Conservation (phyloP, 768 basidiomycete genomes). For the Kwoniella dendrophila region DNA sequence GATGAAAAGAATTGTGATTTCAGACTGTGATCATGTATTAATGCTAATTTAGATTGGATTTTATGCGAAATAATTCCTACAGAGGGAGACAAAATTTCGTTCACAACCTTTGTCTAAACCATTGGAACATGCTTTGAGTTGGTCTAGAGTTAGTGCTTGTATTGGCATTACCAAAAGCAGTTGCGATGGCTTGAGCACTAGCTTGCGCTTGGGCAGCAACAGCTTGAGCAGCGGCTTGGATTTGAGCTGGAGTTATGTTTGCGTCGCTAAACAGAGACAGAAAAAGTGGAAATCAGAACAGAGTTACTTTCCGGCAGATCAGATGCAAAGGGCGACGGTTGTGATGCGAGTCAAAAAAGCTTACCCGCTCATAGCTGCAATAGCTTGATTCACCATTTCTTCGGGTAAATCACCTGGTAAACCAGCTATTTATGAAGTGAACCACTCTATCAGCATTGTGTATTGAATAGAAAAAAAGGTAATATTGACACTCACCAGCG, state of each 20-base stretch:
- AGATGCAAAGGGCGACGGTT: too few relatives aligned
- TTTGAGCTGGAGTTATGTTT: constrained; percentile 7
- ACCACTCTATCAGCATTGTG: not conserved
- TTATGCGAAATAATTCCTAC: too few relatives aligned
- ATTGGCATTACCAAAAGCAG: too few relatives aligned
- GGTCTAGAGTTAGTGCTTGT: too few relatives aligned
- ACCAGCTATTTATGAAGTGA: constrained; percentile 76
- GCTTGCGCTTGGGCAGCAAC: constrained; percentile 8
- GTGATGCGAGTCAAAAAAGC: not conserved
- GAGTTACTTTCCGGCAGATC: too few relatives aligned
- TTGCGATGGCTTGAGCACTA: not conserved
- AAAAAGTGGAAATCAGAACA: not conserved
- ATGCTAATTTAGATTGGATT: too few relatives aligned
- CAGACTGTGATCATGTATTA: too few relatives aligned
- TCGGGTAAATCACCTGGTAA: constrained; percentile 92
- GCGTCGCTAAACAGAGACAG: not conserved
- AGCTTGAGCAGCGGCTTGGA: constrained; percentile 10
- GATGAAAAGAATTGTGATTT: too few relatives aligned
- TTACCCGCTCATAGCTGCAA: constrained; percentile 62
- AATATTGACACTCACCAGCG: constrained; percentile 37
- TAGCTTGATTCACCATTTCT: constrained; percentile 83
- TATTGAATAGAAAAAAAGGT: not conserved
- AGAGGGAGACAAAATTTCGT: too few relatives aligned
- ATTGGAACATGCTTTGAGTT: too few relatives aligned
- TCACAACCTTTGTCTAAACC: too few relatives aligned